phyloP scores from a whole-genome alignment of 345 rosid species.

The Stellera chamaejasme region DNA sequence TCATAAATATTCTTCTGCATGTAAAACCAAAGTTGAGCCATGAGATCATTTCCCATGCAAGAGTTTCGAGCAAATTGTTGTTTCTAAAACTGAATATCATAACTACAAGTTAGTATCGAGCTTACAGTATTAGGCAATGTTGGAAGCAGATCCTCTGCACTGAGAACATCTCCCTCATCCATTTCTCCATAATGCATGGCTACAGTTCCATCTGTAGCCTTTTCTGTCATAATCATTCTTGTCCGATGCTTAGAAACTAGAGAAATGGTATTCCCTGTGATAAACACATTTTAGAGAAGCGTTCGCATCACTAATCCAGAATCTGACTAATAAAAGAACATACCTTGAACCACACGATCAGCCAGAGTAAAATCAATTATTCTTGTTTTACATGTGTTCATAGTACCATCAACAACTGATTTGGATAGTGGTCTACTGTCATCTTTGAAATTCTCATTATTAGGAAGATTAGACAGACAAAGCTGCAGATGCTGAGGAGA shows the following conservation, averaged over 20 bases:
- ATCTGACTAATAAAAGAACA: constrained; percentile 16
- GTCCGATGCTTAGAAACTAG: constrained; percentile 31
- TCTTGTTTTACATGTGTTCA: constrained; percentile 74
- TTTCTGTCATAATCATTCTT: constrained; percentile 71
- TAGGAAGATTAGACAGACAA: constrained; percentile 37
- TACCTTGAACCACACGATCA: constrained; percentile 75
- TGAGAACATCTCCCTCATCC: constrained; percentile 58
- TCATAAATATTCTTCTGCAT: too few relatives aligned
- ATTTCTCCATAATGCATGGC: constrained; percentile 78
- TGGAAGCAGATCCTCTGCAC: constrained; percentile 63
- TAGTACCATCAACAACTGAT: constrained; percentile 71
- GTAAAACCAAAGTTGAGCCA: too few relatives aligned
- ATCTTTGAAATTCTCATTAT: constrained; percentile 55
- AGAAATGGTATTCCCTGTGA: constrained; percentile 38
- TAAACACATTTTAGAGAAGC: constrained; percentile 13
- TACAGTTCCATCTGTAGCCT: constrained; percentile 72
- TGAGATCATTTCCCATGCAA: too few relatives aligned
- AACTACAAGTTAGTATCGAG: too few relatives aligned
- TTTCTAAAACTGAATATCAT: not conserved
- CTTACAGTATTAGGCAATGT: constrained; percentile 75
- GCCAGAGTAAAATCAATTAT: constrained; percentile 37
- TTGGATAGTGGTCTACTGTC: constrained; percentile 53
- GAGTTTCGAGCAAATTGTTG: too few relatives aligned
- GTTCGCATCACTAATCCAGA: constrained; percentile 6
- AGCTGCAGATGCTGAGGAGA: constrained; percentile 24